A percentile compares a stretch with the other conserved stretches of the same genome.
phyloP scores from a whole-genome alignment of 2,329 filamentous ascomycete species.

The Ilyonectria sp. region DNA sequence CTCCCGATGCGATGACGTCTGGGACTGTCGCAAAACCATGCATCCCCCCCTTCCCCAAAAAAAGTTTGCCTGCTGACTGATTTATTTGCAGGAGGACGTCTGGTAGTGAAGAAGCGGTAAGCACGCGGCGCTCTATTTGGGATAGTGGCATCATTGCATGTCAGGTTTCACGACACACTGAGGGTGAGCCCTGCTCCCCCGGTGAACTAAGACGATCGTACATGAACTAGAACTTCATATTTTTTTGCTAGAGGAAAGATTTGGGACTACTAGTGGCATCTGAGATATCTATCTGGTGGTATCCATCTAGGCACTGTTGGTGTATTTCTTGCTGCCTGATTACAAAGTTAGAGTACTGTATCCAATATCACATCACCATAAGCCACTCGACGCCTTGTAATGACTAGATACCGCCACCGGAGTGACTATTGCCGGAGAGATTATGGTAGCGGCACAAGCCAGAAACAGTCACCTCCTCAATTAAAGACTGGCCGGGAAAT shows the following conservation, averaged over 20 bases:
- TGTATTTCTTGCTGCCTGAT: slow-evolving; percentile 36
- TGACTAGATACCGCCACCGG: neutral
- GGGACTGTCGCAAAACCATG: slow-evolving; percentile 8
- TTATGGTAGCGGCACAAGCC: neutral
- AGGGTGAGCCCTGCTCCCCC: slow-evolving; percentile 39
- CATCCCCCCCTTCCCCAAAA: neutral
- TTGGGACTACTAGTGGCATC: slow-evolving; percentile 35
- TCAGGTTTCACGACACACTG: slow-evolving; percentile 39
- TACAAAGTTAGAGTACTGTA: slow-evolving; percentile 11
- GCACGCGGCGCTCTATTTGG: slow-evolving; percentile 32
- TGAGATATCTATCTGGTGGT: slow-evolving; percentile 34
- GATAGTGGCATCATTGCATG: slow-evolving; percentile 42
- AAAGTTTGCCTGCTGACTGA: slow-evolving; percentile 30
- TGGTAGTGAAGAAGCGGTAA: slow-evolving; percentile 69
- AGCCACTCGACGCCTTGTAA: neutral
- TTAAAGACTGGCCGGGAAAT: slow-evolving; percentile 10
- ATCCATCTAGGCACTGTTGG: slow-evolving; percentile 31
- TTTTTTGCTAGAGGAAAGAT: slow-evolving; percentile 37
- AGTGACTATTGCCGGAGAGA: neutral
- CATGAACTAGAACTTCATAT: slow-evolving; percentile 43
- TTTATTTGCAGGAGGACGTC: slow-evolving; percentile 73
- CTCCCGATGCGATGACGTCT: neutral
- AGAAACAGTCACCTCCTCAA: slow-evolving; percentile 6
- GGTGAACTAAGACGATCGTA: slow-evolving; percentile 43
- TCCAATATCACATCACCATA: slow-evolving; percentile 16